A percentile compares a stretch with the other conserved stretches of the same genome.
Conservation (phyloP, 169 alveolate genomes). For the Cryptosporidium baileyi region DNA sequence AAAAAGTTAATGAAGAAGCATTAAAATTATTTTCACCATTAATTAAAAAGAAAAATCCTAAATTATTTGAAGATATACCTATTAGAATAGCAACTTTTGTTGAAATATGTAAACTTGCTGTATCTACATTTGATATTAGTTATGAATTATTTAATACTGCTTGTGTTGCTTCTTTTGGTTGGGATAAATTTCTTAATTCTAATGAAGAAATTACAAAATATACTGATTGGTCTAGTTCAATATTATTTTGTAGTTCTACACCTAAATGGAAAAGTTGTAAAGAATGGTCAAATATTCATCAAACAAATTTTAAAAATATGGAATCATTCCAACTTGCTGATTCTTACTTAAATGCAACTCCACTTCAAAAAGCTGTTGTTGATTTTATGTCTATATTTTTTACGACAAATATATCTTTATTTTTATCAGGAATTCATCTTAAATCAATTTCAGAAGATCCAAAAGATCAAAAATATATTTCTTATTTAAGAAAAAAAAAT, state of each 20-base stretch:
- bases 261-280: constrained; percentile 35
- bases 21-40: constrained; percentile 26
- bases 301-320: not conserved
- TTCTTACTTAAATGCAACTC: not conserved
- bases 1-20: constrained; percentile 21
- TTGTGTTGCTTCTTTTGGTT: constrained; percentile 58
- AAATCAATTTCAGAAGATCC: constrained; percentile 10
- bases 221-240: constrained; percentile 6
- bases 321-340: not conserved
- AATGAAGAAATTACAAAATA: not conserved
- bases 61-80: constrained; percentile 13
- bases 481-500: not conserved
- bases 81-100: constrained; percentile 52
- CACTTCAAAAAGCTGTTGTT: constrained; percentile 19
- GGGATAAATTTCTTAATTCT: not conserved
- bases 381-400: constrained; percentile 46
- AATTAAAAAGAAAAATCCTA: not conserved
- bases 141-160: constrained; percentile 34
- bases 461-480: not conserved
- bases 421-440: constrained; percentile 26
- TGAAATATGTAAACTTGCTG: constrained; percentile 36
- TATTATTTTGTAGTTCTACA: constrained; percentile 42
- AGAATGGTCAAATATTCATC: not conserved
- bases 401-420: constrained; percentile 10
- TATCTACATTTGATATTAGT: constrained; percentile 32